Base-by-base conservation (phyloP, 2,329 filamentous ascomycete genomes). In the Pseudogymnoascus sp. region DNA sequence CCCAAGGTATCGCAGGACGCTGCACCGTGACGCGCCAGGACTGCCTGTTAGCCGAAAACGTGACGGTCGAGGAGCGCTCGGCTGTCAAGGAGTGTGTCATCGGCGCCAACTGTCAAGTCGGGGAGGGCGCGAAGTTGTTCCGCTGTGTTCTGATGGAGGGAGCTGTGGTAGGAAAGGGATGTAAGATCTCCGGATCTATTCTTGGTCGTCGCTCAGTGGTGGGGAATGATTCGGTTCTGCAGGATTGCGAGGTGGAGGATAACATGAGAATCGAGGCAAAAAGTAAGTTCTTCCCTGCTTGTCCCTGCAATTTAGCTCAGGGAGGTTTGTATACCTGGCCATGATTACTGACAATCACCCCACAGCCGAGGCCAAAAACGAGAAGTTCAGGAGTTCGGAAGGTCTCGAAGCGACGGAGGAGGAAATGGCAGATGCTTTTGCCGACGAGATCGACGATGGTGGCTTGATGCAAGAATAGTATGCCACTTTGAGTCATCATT, bases 71-170 rank as follows among this genome's bases (percentile, higher is more conserved):
- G 69, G 89, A 92, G 67, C 92, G 92, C 71, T 86, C 84, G 21
- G 88, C 91, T n/a, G 88, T 99, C 74, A 96, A 96, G 72, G 90
- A 96, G 73, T 88, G 81, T 35, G 90, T 96, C 28, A 83, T 99
- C 38, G 94, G 94, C 2, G 84, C 89, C 3, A 90, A 90, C 67
- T 95, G 90, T 71, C 86, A 89, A 67, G 92, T 99, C 64, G 85
- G 86, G 63, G 85, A 87, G 66, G 90, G 91, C n/a, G 90, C 88
- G 28, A 89, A 92, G 65, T 75, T 99, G 45, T 85, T 84, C n/a
- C 83, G 92, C 64, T 97, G 92, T 72, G 74, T 97, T 55, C 76
- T 97, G 18, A 96, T 97, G 90, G 92, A 97, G 62, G 90, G 90
- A 3, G 92, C 89, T 0, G 85, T 89, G 6, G 81, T 99, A 10